Conservation (phyloP, 805 yeast genomes). For the Sugiyamaella chiloensis region DNA sequence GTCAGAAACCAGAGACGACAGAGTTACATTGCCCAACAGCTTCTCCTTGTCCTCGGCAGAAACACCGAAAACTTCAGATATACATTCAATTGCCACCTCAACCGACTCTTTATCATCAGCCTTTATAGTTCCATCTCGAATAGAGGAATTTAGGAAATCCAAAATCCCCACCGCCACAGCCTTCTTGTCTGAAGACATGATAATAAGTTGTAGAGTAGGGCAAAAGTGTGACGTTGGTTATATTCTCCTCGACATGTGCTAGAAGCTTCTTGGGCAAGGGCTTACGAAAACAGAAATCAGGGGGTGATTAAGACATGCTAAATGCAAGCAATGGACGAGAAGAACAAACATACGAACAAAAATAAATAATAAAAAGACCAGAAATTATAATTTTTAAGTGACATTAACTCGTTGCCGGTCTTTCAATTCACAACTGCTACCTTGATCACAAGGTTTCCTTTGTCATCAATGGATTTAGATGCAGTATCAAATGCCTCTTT, state of each 20-base stretch:
- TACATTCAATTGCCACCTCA: constrained; percentile 91
- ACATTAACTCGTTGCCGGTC: too few species aligned
- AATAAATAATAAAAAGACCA: too few species aligned
- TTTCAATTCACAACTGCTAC: constrained; percentile 21
- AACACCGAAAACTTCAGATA: constrained; percentile 79
- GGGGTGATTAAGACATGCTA: not conserved
- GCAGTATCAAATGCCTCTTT: constrained; percentile 32
- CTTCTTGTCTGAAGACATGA: constrained; percentile 20
- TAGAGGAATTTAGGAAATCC: constrained; percentile 60
- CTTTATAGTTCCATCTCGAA: constrained; percentile 58
- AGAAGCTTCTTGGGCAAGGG: not conserved
- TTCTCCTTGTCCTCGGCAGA: constrained; percentile 40
- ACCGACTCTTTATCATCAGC: constrained; percentile 84
- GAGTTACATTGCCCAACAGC: constrained; percentile 38
- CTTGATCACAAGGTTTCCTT: constrained; percentile 33
- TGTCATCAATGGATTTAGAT: constrained; percentile 28
- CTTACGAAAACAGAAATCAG: not conserved
- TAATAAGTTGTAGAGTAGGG: too few species aligned
- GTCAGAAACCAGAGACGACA: constrained; percentile 48
- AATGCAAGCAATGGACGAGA: too few species aligned
- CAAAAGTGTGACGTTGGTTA: too few species aligned
- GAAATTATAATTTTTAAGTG: too few species aligned
- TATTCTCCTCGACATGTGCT: not conserved
- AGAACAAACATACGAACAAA: too few species aligned
- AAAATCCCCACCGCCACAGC: constrained; percentile 65